Evolutionary conservation across 208 protist species (phyloP), one percentile per base, ranked within the genome.

Genomic region (Herpetomonas muscarum): DNA sequence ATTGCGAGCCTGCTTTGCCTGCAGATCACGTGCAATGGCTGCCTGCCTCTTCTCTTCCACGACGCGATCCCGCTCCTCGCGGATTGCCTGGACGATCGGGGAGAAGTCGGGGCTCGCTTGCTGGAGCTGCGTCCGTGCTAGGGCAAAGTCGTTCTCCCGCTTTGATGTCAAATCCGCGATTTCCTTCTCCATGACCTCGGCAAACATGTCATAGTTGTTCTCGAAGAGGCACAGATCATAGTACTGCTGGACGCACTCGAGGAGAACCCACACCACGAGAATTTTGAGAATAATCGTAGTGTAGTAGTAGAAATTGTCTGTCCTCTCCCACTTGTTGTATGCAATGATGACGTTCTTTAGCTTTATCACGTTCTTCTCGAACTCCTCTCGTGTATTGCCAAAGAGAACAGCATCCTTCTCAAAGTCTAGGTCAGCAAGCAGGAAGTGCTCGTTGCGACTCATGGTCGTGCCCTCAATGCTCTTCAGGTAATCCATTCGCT

Each of bases 391-490:
- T 1, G 81, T 91, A 49, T 69, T 79, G 25, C 88, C 88, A 64
- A 92, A 90, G 13, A 94, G 64, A 37, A 87, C 65, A 22, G 85
- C 69, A 56, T 94, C 88, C 63, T 87, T 94, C 29, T 87, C 74
- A 55, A 89, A 92, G 67, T 94, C 88, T 5, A 94, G 68, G 49
- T 94, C 88, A 1, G 79, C 82, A n/a, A 94, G 67, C n/a, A 94
- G 60, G 56, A 92, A 92, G 56, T 94, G 88, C 53, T 94, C 85
- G 13, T 74, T 62, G 47, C 71, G 67, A 44, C 83, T 92, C 68
- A 92, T 76, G 25, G 70, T 85, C 25, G 73, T 92, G 31, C 87
- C 87, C 31, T 90, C 73, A 47, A 90, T 81, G 55, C 75, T 90
- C 39, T 86, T 81, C 70, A 94, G 78, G 70, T 87, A 94, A 29